A percentile compares a stretch with the other conserved stretches of the same genome.
phyloP scores from a whole-genome alignment of 2,329 filamentous ascomycete genomes.

The Stachybotrys chartarum region DNA sequence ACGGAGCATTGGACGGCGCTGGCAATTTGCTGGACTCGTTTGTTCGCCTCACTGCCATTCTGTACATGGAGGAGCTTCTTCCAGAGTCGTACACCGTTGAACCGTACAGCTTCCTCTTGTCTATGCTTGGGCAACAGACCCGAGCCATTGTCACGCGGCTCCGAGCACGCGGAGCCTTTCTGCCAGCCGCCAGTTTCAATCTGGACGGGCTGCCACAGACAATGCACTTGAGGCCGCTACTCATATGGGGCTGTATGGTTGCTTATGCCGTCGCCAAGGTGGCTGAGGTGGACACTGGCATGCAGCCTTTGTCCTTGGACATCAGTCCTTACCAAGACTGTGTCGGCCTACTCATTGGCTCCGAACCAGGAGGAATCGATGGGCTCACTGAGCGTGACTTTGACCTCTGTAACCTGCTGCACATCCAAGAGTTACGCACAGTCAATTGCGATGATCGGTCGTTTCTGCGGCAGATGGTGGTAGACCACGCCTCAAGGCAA shows the following conservation, averaged over 20 bases:
- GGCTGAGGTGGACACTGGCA: conserved; percentile 4
- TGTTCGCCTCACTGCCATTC: conserved; percentile 19
- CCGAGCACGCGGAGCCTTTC: not conserved
- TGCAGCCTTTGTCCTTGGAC: conserved; percentile 9
- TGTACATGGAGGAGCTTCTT: conserved; percentile 23
- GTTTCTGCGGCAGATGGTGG: conserved; percentile 4
- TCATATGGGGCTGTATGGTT: conserved; percentile 20
- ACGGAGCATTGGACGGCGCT: not conserved
- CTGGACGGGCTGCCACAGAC: conserved; percentile 3
- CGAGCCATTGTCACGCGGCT: conserved; percentile 4
- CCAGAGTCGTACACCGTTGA: conserved; percentile 23
- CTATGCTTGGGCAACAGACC: conserved; percentile 17
- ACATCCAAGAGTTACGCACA: conserved; percentile 2
- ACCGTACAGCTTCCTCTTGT: conserved; percentile 20
- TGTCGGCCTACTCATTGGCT: conserved; percentile 10
- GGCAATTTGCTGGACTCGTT: conserved; percentile 15
- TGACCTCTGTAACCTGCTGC: conserved; percentile 9
- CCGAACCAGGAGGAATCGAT: conserved; percentile 8
- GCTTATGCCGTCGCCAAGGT: conserved; percentile 17
- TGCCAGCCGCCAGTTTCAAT: not conserved
- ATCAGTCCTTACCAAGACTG: conserved; percentile 16
- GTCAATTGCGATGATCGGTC: conserved; percentile 1
- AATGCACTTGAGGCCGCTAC: conserved; percentile 9
- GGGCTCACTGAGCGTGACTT: conserved; percentile 12
- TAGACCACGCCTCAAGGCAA: conserved; percentile 2